Evolutionary conservation across 257 asterid species (phyloP).

Genomic region (Solanum raphanifolium): DNA sequence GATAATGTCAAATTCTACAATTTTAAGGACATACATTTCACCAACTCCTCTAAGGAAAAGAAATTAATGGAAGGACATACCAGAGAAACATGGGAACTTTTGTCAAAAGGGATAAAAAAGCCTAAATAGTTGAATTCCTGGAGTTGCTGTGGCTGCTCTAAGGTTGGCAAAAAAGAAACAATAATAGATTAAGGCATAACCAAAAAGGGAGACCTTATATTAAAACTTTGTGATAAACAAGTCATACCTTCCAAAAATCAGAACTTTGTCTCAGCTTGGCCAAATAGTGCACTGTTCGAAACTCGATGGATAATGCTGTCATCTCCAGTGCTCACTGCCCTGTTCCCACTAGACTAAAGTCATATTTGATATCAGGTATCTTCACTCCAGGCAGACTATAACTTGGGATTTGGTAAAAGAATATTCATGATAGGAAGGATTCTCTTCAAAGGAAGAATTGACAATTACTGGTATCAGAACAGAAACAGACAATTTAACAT

Average conservation of each 20-base stretch:
- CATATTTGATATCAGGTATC: constrained; percentile 5
- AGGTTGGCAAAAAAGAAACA: background rate
- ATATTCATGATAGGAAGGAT: constrained; percentile 10
- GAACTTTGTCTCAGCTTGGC: background rate
- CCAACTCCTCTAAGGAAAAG: background rate
- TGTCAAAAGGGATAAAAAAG: background rate
- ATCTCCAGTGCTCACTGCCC: background rate
- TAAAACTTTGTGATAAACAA: background rate
- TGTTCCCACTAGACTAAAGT: background rate
- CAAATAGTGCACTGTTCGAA: background rate
- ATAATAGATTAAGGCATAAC: background rate
- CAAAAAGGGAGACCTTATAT: background rate
- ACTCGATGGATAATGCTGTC: background rate
- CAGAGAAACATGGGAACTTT: background rate
- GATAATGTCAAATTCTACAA: background rate
- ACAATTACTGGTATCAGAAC: background rate
- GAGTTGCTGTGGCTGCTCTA: background rate
- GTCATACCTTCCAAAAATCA: background rate
- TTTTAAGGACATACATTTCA: background rate
- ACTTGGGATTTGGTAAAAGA: constrained; percentile 21
- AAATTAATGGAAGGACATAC: background rate
- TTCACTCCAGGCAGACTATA: constrained; percentile 11
- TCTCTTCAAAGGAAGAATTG: constrained; percentile 6
- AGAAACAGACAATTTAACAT: background rate
- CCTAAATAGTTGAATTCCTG: background rate